Evolutionary conservation across 164 flowering plant genomes (phyloP).

Genomic region (Tinospora cordifolia): DNA sequence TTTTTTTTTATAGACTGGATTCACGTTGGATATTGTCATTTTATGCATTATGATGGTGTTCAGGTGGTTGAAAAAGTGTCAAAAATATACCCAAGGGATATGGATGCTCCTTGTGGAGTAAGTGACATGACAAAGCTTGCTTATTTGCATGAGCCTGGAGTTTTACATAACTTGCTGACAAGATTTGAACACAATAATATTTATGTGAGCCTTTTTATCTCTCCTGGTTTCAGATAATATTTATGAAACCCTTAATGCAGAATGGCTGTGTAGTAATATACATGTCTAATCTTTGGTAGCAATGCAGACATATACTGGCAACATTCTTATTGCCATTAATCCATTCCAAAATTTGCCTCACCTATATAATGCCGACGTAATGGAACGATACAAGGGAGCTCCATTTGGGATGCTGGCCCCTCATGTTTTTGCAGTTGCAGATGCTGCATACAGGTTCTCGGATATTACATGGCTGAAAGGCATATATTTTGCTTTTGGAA

Average conservation of each 20-base stretch:
- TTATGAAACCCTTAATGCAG: slow-evolving; percentile 7
- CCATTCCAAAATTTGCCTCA: slow-evolving; percentile 66
- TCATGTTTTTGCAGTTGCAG: slow-evolving; percentile 89
- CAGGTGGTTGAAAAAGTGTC: slow-evolving; percentile 53
- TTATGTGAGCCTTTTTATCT: slow-evolving; percentile 42
- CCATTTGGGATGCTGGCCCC: slow-evolving; percentile 60
- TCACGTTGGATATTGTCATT: neutral
- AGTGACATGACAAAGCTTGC: slow-evolving; percentile 85
- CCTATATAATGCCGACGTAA: slow-evolving; percentile 50
- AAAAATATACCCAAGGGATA: slow-evolving; percentile 55
- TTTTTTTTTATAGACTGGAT: neutral
- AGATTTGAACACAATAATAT: slow-evolving; percentile 67
- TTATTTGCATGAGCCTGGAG: slow-evolving; percentile 84
- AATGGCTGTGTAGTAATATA: neutral
- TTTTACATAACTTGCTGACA: slow-evolving; percentile 59
- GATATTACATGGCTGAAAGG: neutral
- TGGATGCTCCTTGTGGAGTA: slow-evolving; percentile 68
- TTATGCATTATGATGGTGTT: neutral
- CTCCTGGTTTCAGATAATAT: neutral
- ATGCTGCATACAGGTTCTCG: slow-evolving; percentile 61
- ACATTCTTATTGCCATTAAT: slow-evolving; percentile 76
- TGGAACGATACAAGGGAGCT: slow-evolving; percentile 66
- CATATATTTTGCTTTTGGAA: neutral
- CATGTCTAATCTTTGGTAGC: slow-evolving; percentile 26
- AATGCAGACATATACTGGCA: slow-evolving; percentile 81